Percentiles rank a stretch among this genome's conserved stretches.
phyloP scores from a whole-genome alignment of 1,139 yeast genomes.

The Scheffersomyces lignicola region DNA sequence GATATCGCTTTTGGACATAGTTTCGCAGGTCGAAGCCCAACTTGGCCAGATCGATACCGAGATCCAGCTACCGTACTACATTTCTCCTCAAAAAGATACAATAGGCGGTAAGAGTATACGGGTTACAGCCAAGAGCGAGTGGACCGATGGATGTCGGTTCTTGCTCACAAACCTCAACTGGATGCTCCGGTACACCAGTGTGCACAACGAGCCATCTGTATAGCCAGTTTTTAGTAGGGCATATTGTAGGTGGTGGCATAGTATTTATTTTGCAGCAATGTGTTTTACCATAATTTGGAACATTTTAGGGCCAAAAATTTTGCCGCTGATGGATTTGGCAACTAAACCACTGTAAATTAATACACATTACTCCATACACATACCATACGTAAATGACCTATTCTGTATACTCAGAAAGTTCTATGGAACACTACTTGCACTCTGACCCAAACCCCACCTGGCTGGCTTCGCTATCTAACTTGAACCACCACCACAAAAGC shows the following conservation, averaged over 20 bases:
- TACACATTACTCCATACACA: not conserved
- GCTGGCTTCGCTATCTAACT: constrained; percentile 2
- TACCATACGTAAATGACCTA: not conserved
- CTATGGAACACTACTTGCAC: not conserved
- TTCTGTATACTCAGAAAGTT: not conserved
- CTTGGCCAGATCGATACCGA: constrained; percentile 50
- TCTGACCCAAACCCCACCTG: not conserved
- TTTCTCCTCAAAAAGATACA: constrained; percentile 51
- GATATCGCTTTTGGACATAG: constrained; percentile 69
- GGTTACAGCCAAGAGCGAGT: constrained; percentile 72
- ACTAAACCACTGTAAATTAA: not conserved
- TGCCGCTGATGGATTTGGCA: too few relatives aligned
- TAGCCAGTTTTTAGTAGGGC: too few relatives aligned
- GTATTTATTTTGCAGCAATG: too few relatives aligned
- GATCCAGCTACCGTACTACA: constrained; percentile 71
- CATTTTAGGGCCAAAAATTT: too few relatives aligned
- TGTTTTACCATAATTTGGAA: too few relatives aligned
- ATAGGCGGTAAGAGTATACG: constrained; percentile 80
- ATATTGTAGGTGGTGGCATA: too few relatives aligned
- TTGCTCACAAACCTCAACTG: constrained; percentile 69
- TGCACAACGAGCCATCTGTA: constrained; percentile 15
- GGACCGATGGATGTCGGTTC: constrained; percentile 90
- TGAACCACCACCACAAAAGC: constrained; percentile 1
- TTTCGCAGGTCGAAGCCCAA: constrained; percentile 55
- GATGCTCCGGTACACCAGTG: constrained; percentile 48